Base-by-base conservation (phyloP, 345 rosid genomes). In the Hevea brasiliensis region DNA sequence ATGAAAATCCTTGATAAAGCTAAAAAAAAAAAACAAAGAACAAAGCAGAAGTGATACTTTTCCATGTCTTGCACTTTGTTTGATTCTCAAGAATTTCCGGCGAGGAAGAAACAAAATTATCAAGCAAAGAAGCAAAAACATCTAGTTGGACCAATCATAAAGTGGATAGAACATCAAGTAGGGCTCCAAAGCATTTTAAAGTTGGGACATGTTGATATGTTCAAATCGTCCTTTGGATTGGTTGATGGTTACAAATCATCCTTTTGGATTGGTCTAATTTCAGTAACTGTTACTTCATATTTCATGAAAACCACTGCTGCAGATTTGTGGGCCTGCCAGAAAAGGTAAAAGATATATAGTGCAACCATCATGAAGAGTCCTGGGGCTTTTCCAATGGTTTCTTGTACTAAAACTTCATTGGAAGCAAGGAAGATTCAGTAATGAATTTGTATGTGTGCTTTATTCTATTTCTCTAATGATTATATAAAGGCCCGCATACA, bases 401-500 rank as follows among this genome's bases (percentile, higher is more conserved):
- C 23, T 1, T 61, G 50, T 65, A 42, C 77, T 42, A 61, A 44
- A 88, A 89, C 87, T 86, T 68, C 61, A 68, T 51, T 55, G 21
- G 85, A 89, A 92, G 92, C 87, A 90, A 92, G 87, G 91, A 85
- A 87, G 89, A 89, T 86, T 87, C 89, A 76, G 57, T 69, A 29
- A 18, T n/a, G 5, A 12, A 6, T 24, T 14, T 14, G 12, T 7
- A 3, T 3, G 20, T 6, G 5, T 3, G 68, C 83, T 86, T 74
- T 86, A 83, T 79, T 80, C 85, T 77, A 47, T 67, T 67, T 54
- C 59, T 54, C 59, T 76, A 9, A 55, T 58, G 26, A 15, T 27
- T 73, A 75, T 82, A 76, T 75, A 80, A 50, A 61, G 64, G 20
- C 75, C 37, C 1, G 18, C 56, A 65, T 8, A 27, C 21, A 42